Evolutionary conservation across 495 filamentous ascomycete genomes (phyloP), one percentile per base, ranked within the genome.

Genomic region (Podospora anserina): DNA sequence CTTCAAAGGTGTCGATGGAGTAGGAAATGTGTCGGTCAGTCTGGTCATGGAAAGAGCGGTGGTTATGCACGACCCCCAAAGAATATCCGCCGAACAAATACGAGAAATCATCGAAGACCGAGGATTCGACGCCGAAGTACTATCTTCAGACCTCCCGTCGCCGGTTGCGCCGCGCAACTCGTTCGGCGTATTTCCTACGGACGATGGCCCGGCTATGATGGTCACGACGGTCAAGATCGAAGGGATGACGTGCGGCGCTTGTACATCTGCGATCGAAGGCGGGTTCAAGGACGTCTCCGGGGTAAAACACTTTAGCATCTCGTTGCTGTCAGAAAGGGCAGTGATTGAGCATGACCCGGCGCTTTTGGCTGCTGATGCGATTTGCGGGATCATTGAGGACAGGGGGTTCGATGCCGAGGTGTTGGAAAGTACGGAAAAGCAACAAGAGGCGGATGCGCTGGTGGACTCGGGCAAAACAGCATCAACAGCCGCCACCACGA

Each of bases 181-280:
- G 57, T 66, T 79, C 66, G 70, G 75, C 68, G 65, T 78, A 61
- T 70, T 71, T 26, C 70, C 75, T 64, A 55, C 19, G 32, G 77
- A 82, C 53, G 76, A 79, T 20, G 76, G 69, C 5, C 72, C 78
- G 3, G 19, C 71, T 20, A 78, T 75, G 27, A 81, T 87, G 69
- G 88, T 89, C 4, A 97, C 94, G 0, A 97, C 93, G 0, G 84
- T 99, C 19, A 87, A 89, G 4, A 87, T 99, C 27, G 91, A 91
- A 72, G 95, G 95, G 32, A 98, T 99, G 95, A 98, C 94, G 4
- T 99, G 94, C 73, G 94, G 94, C 23, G 92, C 94, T 28, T 99
- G 95, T 77, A 97, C 94, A 6, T 91, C 93, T 13, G 94, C 95
- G 56, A 86, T 98, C 20, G 90, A 97, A 77, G 87, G 87, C 63